A percentile compares a stretch with the other conserved stretches of the same genome.
Evolutionary conservation across 2,329 filamentous ascomycete species (phyloP).

Genomic region (Hymenoscyphus fraxineus): DNA sequence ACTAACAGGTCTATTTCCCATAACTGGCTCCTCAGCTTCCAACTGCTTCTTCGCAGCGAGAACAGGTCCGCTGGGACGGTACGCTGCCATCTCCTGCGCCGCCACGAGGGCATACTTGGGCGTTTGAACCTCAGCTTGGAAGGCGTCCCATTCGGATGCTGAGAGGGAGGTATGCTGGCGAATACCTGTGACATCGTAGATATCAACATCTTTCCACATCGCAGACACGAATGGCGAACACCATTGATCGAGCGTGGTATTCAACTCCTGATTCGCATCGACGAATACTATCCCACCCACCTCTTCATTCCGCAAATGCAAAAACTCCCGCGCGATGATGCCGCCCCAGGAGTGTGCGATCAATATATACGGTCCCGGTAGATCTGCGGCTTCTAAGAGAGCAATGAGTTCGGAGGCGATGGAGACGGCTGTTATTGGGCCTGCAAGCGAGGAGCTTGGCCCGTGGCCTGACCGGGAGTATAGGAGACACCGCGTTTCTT

Average conservation of each 20-base stretch:
- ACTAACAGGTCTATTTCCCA: constrained; percentile 17
- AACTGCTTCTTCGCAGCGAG: constrained; percentile 21
- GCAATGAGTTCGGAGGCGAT: constrained; percentile 12
- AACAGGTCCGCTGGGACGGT: not conserved
- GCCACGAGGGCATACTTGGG: not conserved
- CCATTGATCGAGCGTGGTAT: not conserved
- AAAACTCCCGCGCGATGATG: constrained; percentile 17
- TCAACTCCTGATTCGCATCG: constrained; percentile 12
- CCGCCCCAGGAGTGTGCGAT: constrained; percentile 17
- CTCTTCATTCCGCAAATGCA: constrained; percentile 12
- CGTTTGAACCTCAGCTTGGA: not conserved
- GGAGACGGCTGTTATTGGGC: constrained; percentile 5
- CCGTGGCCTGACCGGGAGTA: constrained; percentile 28
- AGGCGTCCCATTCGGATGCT: constrained; percentile 9
- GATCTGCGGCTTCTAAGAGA: constrained; percentile 9
- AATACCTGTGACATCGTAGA: constrained; percentile 7
- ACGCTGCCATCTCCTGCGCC: not conserved
- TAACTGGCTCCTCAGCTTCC: constrained; percentile 5
- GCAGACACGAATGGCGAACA: constrained; percentile 2
- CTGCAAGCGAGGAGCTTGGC: constrained; percentile 9
- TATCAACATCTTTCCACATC: constrained; percentile 6
- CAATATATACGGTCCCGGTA: constrained; percentile 14
- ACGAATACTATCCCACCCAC: constrained; percentile 16
- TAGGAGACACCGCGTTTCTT: constrained; percentile 21
- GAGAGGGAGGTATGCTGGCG: constrained; percentile 1